These are phyloP conservation scores for Apiospora pterosperma DNA, from an alignment of 2,329 filamentous ascomycete species.

Conservation along the genomic window DNA sequence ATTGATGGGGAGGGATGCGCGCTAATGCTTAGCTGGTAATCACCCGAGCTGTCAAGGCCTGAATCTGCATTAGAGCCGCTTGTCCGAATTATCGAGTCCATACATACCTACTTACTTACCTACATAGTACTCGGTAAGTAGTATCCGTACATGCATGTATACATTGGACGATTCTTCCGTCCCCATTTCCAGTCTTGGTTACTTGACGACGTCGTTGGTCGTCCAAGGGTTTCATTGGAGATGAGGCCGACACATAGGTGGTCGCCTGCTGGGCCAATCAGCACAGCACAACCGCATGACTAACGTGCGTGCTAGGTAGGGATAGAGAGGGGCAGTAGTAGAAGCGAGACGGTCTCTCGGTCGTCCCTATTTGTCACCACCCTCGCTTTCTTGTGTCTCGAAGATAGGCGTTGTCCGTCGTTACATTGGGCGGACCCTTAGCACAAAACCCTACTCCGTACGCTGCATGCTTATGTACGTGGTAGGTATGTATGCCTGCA, in stretches of 20 bases:
- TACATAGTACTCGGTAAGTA: background rate
- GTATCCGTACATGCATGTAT: too few species aligned
- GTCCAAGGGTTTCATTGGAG: background rate
- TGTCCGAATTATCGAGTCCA: background rate
- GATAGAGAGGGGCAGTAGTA: background rate
- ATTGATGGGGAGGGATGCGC: background rate
- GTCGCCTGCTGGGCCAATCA: background rate
- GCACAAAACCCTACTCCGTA: background rate
- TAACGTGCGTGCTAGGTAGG: background rate
- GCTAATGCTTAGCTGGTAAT: background rate
- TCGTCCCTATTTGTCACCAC: background rate
- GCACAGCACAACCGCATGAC: background rate
- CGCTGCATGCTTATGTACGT: background rate
- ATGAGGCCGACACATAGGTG: background rate
- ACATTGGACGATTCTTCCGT: too few species aligned
- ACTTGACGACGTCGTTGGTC: background rate
- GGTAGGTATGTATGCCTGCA: background rate
- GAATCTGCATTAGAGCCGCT: background rate
- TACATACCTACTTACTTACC: background rate
- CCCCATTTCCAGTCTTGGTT: too few species aligned
- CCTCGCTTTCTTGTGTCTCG: background rate
- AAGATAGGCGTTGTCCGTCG: background rate
- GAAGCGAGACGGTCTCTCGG: background rate
- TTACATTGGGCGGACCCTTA: background rate
- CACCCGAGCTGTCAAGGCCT: constrained; percentile 1